Evolutionary conservation across 495 filamentous ascomycete species (phyloP).

Genomic region (Pseudoneurospora amorphoporcata): DNA sequence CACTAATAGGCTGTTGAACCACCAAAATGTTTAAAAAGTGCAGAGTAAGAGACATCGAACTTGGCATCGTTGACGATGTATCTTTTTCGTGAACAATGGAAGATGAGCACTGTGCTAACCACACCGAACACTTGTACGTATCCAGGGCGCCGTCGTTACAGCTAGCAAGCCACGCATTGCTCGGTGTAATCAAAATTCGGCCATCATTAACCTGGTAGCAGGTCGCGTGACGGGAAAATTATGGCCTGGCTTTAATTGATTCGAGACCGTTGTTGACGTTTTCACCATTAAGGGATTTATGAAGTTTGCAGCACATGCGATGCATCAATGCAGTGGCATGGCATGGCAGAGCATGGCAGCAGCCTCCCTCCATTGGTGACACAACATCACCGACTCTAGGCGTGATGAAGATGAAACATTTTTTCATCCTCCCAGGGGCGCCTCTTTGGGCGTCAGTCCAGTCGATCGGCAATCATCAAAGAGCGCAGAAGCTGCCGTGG

Average conservation of each 20-base stretch:
- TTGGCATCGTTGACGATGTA: background rate
- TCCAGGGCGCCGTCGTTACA: background rate
- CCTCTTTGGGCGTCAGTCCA: background rate
- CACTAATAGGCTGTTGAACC: background rate
- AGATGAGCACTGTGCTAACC: background rate
- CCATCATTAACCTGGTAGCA: background rate
- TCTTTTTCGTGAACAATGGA: background rate
- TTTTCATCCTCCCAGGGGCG: background rate
- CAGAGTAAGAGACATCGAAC: background rate
- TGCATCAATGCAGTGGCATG: background rate
- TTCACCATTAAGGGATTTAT: background rate
- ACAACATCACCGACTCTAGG: background rate
- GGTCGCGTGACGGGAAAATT: background rate
- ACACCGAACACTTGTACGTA: background rate
- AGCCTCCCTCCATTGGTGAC: background rate
- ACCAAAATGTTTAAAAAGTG: background rate
- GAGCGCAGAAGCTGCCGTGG: background rate
- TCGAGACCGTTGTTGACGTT: background rate
- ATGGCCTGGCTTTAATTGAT: background rate
- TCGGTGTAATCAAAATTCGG: background rate
- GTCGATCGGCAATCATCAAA: background rate
- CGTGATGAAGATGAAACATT: background rate
- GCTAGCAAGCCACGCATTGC: background rate
- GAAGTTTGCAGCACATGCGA: background rate
- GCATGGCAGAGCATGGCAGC: background rate